A percentile compares a stretch with the other conserved stretches of the same genome.
Evolutionary conservation across 129 eudicot species (phyloP).

Genomic region (Flaveria brownii): DNA sequence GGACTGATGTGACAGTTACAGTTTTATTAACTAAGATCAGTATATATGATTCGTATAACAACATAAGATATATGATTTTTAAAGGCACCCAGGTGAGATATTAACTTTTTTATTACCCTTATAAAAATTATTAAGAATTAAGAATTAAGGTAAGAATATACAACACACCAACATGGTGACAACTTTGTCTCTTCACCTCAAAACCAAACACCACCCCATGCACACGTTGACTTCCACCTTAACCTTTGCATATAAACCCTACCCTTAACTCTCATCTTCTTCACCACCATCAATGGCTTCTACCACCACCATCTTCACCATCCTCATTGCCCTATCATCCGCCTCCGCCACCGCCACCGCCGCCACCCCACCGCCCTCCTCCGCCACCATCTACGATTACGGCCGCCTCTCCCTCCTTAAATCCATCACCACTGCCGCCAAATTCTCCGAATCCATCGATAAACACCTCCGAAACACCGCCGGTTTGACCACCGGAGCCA

Average conservation of each 20-base stretch:
- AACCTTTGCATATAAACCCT: conserved; percentile 7
- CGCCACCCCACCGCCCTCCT: conserved; percentile 12
- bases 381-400: conserved; percentile 37
- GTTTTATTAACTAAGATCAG: no score
- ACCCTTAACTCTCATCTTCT: conserved; percentile 13
- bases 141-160: neutral
- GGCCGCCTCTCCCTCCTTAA: conserved; percentile 44
- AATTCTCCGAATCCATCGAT: conserved; percentile 34
- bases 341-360: neutral
- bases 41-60: no score
- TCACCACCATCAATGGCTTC: conserved; percentile 37
- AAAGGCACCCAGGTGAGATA: no score
- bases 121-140: neutral
- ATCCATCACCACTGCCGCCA: conserved; percentile 38
- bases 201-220: conserved; percentile 21
- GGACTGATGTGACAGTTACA: no score
- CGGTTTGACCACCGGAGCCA: conserved; percentile 21
- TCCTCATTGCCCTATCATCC: conserved; percentile 20
- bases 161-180: conserved; percentile 30
- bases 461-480: conserved; percentile 18
- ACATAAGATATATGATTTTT: no score
- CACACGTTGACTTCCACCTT: conserved; percentile 27
- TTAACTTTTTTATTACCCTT: neutral
- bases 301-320: conserved; percentile 23
- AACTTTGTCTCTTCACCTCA: conserved; percentile 29